Conservation (phyloP, 352 stramenopile species). For the Phytophthora megakarya region DNA sequence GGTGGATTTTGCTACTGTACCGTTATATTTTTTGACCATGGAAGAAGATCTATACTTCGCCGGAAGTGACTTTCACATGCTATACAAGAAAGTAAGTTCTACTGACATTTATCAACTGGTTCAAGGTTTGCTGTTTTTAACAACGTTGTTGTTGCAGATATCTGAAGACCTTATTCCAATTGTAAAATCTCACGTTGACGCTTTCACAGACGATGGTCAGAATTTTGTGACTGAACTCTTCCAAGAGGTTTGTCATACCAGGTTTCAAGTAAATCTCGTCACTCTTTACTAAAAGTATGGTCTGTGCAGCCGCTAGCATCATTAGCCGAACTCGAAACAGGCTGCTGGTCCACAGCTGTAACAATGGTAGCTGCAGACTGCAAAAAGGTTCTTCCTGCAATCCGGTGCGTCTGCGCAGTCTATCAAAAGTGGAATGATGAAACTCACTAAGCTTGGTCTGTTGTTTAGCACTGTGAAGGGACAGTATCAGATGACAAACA, state of each 20-base stretch:
- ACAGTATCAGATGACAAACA: conserved; percentile 92
- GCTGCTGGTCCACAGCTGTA: conserved; percentile 70
- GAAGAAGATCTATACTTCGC: conserved; percentile 76
- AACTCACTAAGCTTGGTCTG: conserved; percentile 1
- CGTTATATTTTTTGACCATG: conserved; percentile 49
- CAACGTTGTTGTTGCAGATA: conserved; percentile 58
- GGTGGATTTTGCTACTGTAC: conserved; percentile 45
- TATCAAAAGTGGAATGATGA: neutral
- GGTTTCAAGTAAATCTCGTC: neutral
- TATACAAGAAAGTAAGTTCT: conserved; percentile 54
- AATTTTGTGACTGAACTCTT: conserved; percentile 60
- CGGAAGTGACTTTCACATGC: conserved; percentile 74
- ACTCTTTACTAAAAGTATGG: neutral
- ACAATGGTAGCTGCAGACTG: conserved; percentile 74
- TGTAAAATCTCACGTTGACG: conserved; percentile 40
- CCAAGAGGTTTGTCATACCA: conserved; percentile 32
- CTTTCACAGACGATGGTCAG: conserved; percentile 49
- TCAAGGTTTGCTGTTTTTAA: too few species aligned
- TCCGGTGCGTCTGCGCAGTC: conserved; percentile 48
- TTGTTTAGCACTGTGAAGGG: conserved; percentile 77
- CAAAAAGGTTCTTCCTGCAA: conserved; percentile 85
- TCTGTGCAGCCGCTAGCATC: conserved; percentile 44
- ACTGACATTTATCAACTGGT: neutral
- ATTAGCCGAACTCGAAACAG: conserved; percentile 50
- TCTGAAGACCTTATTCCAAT: conserved; percentile 45